These are phyloP conservation scores for Linum lewisii DNA, from an alignment of 345 rosid species.

Conservation along the genomic window DNA sequence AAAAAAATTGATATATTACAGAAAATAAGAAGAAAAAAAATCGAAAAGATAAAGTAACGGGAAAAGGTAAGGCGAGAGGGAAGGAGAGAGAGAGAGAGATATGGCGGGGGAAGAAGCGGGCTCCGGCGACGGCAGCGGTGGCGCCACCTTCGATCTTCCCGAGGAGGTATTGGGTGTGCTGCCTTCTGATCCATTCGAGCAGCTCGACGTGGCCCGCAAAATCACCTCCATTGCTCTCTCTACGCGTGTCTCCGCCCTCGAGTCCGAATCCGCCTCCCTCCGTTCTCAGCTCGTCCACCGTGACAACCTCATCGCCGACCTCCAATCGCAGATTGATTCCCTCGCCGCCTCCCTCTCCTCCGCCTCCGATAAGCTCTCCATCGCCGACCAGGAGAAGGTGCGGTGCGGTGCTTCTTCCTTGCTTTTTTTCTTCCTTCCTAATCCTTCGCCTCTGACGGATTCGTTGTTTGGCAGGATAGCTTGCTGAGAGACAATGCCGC, in stretches of 20 bases:
- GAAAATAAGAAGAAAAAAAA: too few relatives aligned
- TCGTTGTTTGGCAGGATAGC: conserved; percentile 41
- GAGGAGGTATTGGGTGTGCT: conserved; percentile 56
- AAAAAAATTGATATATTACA: too few relatives aligned
- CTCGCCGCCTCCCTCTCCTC: conserved; percentile 64
- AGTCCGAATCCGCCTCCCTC: conserved; percentile 59
- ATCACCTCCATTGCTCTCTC: conserved; percentile 92
- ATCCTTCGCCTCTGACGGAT: not conserved
- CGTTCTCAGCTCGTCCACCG: conserved; percentile 45
- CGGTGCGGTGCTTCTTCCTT: not conserved
- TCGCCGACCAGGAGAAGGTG: conserved; percentile 56
- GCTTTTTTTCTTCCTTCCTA: not conserved
- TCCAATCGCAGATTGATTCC: conserved; percentile 54
- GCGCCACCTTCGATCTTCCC: conserved; percentile 57
- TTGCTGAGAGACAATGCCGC: conserved; percentile 57
- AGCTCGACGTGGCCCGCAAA: conserved; percentile 93
- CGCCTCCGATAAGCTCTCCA: conserved; percentile 44
- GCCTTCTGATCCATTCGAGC: conserved; percentile 93
- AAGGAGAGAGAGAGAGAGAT: conserved; percentile 6
- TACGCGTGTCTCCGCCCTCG: conserved; percentile 76
- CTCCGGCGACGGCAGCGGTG: conserved; percentile 8
- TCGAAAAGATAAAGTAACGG: not conserved
- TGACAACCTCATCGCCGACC: conserved; percentile 52
- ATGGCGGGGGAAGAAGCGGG: conserved; percentile 35
- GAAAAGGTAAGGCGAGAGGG: not conserved